phyloP scores from a whole-genome alignment of 2,329 filamentous ascomycete species.

The Cryphonectria japonica region DNA sequence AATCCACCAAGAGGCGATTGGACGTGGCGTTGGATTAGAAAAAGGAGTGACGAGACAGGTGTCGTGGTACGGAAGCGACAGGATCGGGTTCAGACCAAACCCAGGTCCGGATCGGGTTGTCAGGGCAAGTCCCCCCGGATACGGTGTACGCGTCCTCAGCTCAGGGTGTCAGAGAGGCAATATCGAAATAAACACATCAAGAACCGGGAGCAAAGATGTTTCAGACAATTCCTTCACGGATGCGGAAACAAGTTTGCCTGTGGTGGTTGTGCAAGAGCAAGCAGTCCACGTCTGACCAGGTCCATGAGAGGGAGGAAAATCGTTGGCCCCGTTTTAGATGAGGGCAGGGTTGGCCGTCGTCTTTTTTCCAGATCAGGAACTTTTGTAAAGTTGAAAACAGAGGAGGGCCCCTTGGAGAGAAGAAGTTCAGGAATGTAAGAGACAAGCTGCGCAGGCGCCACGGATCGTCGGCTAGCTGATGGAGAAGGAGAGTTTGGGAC shows the following conservation, averaged over 20 bases:
- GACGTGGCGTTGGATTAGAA: neutral
- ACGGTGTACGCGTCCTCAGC: neutral
- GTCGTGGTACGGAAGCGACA: slow-evolving; percentile 24
- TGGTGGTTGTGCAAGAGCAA: slow-evolving; percentile 20
- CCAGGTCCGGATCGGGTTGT: slow-evolving; percentile 13
- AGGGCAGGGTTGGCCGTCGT: neutral
- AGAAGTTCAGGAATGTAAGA: neutral
- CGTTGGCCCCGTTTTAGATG: neutral
- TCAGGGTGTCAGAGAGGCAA: neutral
- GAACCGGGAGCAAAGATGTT: neutral
- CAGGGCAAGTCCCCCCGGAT: neutral
- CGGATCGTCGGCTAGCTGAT: neutral
- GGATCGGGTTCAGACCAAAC: slow-evolving; percentile 13
- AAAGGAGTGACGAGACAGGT: slow-evolving; percentile 24
- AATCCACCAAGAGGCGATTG: slow-evolving; percentile 9
- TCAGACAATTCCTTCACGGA: slow-evolving; percentile 4
- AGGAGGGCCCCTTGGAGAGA: too few species aligned
- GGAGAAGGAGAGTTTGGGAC: neutral
- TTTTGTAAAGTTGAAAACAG: too few species aligned
- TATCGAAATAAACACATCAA: slow-evolving; percentile 14
- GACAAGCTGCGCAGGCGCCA: neutral
- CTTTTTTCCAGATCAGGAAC: too few species aligned
- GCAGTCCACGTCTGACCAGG: slow-evolving; percentile 22
- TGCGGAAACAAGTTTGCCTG: slow-evolving; percentile 12
- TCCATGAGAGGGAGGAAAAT: slow-evolving; percentile 20